Percentiles rank a stretch among this genome's conserved stretches.
phyloP scores from a whole-genome alignment of 345 rosid species.

The Turritis glabra region DNA sequence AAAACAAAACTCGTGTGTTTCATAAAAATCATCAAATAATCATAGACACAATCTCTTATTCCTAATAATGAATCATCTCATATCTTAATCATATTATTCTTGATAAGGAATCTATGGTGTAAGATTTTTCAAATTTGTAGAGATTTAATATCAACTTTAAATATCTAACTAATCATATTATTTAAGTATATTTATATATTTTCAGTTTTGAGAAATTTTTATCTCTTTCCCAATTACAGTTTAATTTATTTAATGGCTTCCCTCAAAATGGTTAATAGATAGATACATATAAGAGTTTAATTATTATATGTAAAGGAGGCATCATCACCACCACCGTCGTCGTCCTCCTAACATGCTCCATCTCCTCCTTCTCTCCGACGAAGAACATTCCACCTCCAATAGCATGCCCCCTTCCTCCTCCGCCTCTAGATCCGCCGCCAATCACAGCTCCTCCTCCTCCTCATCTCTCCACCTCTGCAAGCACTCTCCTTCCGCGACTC shows the following conservation, averaged over 20 bases:
- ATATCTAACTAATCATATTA: not conserved
- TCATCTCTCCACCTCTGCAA: constrained; percentile 51
- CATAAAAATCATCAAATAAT: not conserved
- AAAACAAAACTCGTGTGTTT: not conserved
- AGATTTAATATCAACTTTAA: not conserved
- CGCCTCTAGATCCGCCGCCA: constrained; percentile 35
- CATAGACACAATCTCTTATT: not conserved
- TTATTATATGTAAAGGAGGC: constrained; percentile 28
- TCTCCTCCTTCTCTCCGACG: constrained; percentile 46
- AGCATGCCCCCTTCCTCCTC: constrained; percentile 42
- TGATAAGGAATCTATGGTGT: too few relatives aligned
- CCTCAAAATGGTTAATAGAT: not conserved
- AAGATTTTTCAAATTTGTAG: not conserved
- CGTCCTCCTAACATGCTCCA: constrained; percentile 53
- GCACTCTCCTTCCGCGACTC: constrained; percentile 88
- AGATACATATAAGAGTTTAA: constrained; percentile 6
- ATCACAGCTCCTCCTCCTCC: constrained; percentile 1
- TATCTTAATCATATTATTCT: not conserved
- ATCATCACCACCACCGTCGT: constrained; percentile 13
- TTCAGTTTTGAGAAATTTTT: not conserved
- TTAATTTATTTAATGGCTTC: not conserved
- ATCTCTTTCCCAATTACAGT: not conserved
- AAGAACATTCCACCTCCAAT: constrained; percentile 22
- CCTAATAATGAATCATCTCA: not conserved
- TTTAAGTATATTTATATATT: not conserved